Evolutionary conservation across 352 stramenopile genomes (phyloP).

Genomic region (Phytophthora gonapodyides): DNA sequence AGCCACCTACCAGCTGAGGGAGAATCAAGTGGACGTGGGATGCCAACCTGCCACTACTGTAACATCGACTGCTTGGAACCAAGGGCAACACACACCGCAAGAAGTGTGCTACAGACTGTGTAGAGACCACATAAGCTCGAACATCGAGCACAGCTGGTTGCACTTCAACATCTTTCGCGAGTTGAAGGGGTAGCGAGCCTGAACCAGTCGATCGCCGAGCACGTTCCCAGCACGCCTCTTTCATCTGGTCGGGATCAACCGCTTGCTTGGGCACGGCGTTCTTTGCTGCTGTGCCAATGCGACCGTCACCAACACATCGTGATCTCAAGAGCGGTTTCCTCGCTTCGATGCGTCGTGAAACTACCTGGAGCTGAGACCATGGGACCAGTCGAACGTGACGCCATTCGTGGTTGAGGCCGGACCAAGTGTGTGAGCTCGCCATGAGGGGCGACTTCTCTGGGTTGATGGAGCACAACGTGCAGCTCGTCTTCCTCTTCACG

Average conservation of each 20-base stretch:
- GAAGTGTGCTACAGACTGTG: too few relatives aligned
- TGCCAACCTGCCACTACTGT: too few relatives aligned
- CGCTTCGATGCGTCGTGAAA: background rate
- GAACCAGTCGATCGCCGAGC: background rate
- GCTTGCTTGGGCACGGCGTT: background rate
- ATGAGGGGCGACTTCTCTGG: slow-evolving; percentile 20
- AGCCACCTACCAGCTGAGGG: background rate
- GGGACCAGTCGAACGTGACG: background rate
- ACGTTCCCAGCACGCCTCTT: background rate
- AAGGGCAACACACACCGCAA: too few relatives aligned
- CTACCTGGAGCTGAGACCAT: background rate
- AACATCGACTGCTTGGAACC: too few relatives aligned
- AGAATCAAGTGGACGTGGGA: slow-evolving; percentile 5
- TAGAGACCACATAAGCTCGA: too few relatives aligned
- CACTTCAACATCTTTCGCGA: slow-evolving; percentile 22
- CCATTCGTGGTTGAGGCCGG: slow-evolving; percentile 2
- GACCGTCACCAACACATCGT: too few relatives aligned
- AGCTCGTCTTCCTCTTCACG: slow-evolving; percentile 76
- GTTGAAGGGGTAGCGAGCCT: slow-evolving; percentile 12
- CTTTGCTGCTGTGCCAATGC: too few relatives aligned
- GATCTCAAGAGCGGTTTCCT: background rate
- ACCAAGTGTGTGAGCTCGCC: background rate
- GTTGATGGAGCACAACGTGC: slow-evolving; percentile 69
- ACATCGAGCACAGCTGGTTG: slow-evolving; percentile 13
- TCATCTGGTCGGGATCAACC: slow-evolving; percentile 11